Conservation (phyloP, 345 rosid genomes). For the Mercurialis annua region DNA sequence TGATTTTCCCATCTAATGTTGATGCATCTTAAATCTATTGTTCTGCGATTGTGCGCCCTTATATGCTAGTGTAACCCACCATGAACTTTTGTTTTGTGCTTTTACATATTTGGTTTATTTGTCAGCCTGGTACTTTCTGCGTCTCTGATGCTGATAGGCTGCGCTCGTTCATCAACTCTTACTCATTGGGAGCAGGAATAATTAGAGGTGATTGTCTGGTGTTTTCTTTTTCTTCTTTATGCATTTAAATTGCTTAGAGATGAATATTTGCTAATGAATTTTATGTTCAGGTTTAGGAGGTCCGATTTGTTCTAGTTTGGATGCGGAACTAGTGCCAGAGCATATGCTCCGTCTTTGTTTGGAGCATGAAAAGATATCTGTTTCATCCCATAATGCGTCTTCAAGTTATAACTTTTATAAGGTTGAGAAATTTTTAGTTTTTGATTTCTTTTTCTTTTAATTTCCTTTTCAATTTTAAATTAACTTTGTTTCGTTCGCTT, state of each 20-base stretch:
- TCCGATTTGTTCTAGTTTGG: conserved; percentile 54
- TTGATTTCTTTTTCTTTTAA: background rate
- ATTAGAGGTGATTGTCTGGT: conserved; percentile 51
- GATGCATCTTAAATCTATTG: background rate
- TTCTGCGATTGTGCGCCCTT: background rate
- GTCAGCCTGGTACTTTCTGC: conserved; percentile 59
- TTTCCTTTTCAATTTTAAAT: conserved; percentile 12
- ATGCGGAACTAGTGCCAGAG: conserved; percentile 77
- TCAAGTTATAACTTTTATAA: conserved; percentile 76
- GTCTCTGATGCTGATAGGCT: conserved; percentile 54
- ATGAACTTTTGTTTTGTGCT: background rate
- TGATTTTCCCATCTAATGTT: background rate
- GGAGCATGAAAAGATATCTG: conserved; percentile 47
- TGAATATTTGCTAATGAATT: conserved; percentile 6
- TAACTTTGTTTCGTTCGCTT: conserved; percentile 9
- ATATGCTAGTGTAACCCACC: background rate
- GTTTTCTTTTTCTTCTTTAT: conserved; percentile 2
- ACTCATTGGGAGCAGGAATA: conserved; percentile 64
- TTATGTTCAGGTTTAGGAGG: conserved; percentile 58
- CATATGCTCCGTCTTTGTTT: conserved; percentile 70
- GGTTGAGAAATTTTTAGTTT: conserved; percentile 42
- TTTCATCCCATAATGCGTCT: conserved; percentile 37
- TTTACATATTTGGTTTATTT: conserved; percentile 18
- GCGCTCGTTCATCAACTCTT: conserved; percentile 60
- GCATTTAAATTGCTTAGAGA: background rate